Evolutionary conservation across 768 basidiomycete genomes (phyloP).

Genomic region (Lactifluus hygrophoroides): DNA sequence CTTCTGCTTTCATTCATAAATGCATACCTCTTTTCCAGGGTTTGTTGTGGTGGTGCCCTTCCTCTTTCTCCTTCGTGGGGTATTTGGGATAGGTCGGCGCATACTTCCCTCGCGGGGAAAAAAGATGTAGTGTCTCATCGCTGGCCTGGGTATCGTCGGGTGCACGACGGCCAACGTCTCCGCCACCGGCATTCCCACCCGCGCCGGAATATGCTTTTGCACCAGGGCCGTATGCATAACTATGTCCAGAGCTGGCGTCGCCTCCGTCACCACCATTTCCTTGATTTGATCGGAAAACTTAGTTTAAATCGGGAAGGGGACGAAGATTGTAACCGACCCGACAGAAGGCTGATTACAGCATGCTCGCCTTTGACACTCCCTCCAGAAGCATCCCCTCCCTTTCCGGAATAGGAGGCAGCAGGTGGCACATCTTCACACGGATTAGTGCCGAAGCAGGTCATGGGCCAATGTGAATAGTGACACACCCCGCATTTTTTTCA

Average conservation of each 20-base stretch:
- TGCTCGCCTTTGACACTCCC: slow-evolving; percentile 2
- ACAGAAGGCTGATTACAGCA: slow-evolving; percentile 10
- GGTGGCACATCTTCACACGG: not conserved
- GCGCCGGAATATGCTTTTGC: slow-evolving; percentile 11
- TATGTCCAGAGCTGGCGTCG: slow-evolving; percentile 8
- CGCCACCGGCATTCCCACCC: slow-evolving; percentile 10
- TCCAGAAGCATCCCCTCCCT: slow-evolving; percentile 17
- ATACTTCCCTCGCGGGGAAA: not conserved
- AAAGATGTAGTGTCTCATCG: not conserved
- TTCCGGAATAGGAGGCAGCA: slow-evolving; percentile 12
- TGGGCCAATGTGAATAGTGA: not conserved
- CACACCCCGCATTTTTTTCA: slow-evolving; percentile 6
- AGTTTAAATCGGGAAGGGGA: not conserved
- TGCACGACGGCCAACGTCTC: slow-evolving; percentile 1
- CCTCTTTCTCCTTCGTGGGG: not conserved
- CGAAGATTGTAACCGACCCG: slow-evolving; percentile 9
- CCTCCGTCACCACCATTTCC: slow-evolving; percentile 21
- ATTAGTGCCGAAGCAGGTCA: not conserved
- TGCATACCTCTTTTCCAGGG: slow-evolving; percentile 1
- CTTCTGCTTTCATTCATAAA: not conserved
- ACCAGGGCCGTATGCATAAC: slow-evolving; percentile 2
- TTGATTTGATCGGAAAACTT: not conserved
- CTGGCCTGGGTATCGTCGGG: not conserved
- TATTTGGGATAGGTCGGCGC: not conserved
- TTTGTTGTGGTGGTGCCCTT: not conserved